Evolutionary conservation across 176 grass and related monocot genomes (phyloP).

Genomic region (Puya raimondii): DNA sequence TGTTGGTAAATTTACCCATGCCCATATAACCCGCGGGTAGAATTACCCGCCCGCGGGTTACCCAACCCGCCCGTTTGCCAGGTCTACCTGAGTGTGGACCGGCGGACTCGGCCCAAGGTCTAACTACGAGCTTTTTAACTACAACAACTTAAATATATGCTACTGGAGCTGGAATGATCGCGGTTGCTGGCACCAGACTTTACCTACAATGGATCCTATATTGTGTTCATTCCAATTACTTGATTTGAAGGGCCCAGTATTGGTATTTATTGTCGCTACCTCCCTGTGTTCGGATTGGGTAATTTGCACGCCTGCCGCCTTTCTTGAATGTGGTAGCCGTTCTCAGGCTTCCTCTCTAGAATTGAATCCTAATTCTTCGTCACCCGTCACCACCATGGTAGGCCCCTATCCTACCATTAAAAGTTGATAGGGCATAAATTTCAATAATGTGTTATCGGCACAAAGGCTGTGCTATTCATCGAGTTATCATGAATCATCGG

Average conservation of each 20-base stretch:
- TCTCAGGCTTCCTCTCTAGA: neutral
- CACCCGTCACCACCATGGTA: constrained; percentile 5
- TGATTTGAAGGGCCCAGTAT: neutral
- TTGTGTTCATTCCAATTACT: constrained; percentile 17
- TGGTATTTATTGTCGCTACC: constrained; percentile 17
- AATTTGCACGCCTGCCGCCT: neutral
- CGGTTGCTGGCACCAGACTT: constrained; percentile 7
- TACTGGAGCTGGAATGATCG: constrained; percentile 17
- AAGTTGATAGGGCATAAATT: constrained; percentile 8
- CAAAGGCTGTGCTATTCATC: neutral
- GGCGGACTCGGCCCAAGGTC: neutral
- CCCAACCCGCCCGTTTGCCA: too few species aligned
- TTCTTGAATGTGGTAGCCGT: neutral
- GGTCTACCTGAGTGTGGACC: constrained; percentile 14
- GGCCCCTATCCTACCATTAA: neutral
- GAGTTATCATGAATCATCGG: constrained; percentile 33
- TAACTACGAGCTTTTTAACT: constrained; percentile 21
- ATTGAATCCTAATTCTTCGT: neutral
- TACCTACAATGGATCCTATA: constrained; percentile 8
- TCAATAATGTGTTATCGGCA: constrained; percentile 13
- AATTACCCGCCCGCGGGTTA: too few species aligned
- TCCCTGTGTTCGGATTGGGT: neutral
- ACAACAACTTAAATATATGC: constrained; percentile 21
- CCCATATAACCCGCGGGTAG: too few species aligned
- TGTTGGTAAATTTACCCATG: too few species aligned